phyloP scores from a whole-genome alignment of 2,329 filamentous ascomycete species.

The Penicillium sp. region DNA sequence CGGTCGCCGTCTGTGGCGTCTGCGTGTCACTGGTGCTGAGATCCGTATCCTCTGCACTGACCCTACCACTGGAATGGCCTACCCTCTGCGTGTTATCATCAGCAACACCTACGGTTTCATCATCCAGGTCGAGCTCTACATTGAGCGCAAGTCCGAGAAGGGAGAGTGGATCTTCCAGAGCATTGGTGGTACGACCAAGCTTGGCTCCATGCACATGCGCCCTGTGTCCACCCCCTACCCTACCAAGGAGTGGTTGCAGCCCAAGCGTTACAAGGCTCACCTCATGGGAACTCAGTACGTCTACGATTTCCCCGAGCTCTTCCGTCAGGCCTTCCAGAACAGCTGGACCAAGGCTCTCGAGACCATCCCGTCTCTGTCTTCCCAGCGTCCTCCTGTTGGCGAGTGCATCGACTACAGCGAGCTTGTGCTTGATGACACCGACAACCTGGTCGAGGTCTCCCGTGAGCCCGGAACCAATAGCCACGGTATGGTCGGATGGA shows the following conservation, averaged over 20 bases:
- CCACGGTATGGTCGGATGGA: slow-evolving; percentile 98
- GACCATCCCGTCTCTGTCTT: slow-evolving; percentile 69
- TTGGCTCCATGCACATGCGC: slow-evolving; percentile 91
- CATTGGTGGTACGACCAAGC: slow-evolving; percentile 91
- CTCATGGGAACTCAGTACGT: slow-evolving; percentile 99
- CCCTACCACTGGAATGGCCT: slow-evolving; percentile 75
- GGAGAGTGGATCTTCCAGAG: slow-evolving; percentile 98
- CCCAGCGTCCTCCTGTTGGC: slow-evolving; percentile 79
- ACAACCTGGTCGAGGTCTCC: slow-evolving; percentile 88
- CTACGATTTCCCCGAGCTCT: slow-evolving; percentile 99
- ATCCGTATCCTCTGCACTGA: slow-evolving; percentile 99
- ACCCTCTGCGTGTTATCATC: slow-evolving; percentile 92
- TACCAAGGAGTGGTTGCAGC: slow-evolving; percentile 97
- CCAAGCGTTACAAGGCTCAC: slow-evolving; percentile 99
- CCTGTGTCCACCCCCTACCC: slow-evolving; percentile 90
- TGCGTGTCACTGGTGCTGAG: slow-evolving; percentile 94
- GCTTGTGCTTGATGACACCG: slow-evolving; percentile 89
- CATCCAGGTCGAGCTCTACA: slow-evolving; percentile 95
- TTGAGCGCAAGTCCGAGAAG: slow-evolving; percentile 96
- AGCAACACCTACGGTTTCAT: slow-evolving; percentile 98
- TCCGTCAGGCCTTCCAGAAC: slow-evolving; percentile 97
- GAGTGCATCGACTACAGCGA: slow-evolving; percentile 94
- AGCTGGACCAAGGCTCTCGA: slow-evolving; percentile 77
- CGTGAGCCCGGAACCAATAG: slow-evolving; percentile 93
- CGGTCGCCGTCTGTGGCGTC: slow-evolving; percentile 88